Evolutionary conservation across 202 grass and related monocot genomes (phyloP).

Genomic region (Schoenoplectus triqueter): DNA sequence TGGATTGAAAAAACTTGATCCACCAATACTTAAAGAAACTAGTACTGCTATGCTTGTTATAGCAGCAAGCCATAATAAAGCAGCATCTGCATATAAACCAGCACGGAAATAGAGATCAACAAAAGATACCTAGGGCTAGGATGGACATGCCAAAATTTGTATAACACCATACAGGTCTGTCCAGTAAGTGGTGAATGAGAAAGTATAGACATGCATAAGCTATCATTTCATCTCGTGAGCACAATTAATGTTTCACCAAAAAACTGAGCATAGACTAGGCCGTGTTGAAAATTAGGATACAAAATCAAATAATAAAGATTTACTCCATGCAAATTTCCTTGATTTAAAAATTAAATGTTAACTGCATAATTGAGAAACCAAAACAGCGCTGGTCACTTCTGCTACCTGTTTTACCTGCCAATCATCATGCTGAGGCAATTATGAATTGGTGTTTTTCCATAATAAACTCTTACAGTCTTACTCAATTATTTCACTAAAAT

Average conservation of each 20-base stretch:
- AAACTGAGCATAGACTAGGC: conserved; percentile 12
- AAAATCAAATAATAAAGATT: not conserved
- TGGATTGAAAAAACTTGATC: conserved; percentile 84
- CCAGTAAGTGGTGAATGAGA: not conserved
- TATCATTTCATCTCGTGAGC: not conserved
- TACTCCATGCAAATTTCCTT: conserved; percentile 12
- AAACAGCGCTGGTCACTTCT: not conserved
- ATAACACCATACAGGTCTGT: not conserved
- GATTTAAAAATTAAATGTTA: conserved; percentile 9
- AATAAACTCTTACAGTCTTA: not conserved
- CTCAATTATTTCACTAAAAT: conserved; percentile 12
- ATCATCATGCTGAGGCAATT: not conserved
- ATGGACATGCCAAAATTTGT: conserved; percentile 2
- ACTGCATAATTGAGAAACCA: not conserved
- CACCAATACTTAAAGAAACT: conserved; percentile 64
- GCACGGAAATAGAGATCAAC: conserved; percentile 25
- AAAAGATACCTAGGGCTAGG: not conserved
- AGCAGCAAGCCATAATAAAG: conserved; percentile 83
- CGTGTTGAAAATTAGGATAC: not conserved
- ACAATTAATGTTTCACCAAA: not conserved
- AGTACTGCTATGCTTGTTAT: conserved; percentile 68
- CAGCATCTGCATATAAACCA: conserved; percentile 51
- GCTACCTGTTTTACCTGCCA: not conserved
- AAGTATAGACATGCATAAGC: not conserved
- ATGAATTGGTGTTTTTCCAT: not conserved